These are phyloP conservation scores for Tricholoma furcatifolium DNA, from an alignment of 768 basidiomycete species.

Conservation along the genomic window DNA sequence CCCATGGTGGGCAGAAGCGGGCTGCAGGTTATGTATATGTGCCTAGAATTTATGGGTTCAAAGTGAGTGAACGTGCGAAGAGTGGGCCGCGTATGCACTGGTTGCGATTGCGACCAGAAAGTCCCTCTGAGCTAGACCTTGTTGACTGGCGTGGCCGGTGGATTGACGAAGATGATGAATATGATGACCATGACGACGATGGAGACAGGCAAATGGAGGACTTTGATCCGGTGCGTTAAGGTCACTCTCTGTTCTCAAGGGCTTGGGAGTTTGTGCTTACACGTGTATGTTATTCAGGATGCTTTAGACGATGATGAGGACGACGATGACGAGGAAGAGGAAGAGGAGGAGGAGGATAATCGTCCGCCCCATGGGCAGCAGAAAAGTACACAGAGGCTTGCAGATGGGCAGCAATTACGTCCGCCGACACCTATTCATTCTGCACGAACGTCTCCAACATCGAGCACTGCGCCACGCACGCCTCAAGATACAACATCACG, in stretches of 20 bases:
- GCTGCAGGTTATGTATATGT: slow-evolving; percentile 86
- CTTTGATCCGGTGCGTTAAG: slow-evolving; percentile 69
- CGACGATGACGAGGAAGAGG: slow-evolving; percentile 62
- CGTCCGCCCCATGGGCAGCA: slow-evolving; percentile 25
- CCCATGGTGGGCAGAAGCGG: slow-evolving; percentile 85
- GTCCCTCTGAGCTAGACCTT: slow-evolving; percentile 73
- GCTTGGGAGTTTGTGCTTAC: slow-evolving; percentile 7
- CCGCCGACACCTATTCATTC: slow-evolving; percentile 42
- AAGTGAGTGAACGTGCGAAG: slow-evolving; percentile 92
- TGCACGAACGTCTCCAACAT: slow-evolving; percentile 52
- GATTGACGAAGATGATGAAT: slow-evolving; percentile 64
- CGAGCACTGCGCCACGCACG: slow-evolving; percentile 43
- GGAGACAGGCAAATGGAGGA: slow-evolving; percentile 82
- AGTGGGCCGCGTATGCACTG: slow-evolving; percentile 97
- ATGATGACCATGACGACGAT: slow-evolving; percentile 67
- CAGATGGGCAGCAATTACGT: slow-evolving; percentile 24
- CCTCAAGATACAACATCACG: slow-evolving; percentile 38
- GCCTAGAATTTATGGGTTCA: slow-evolving; percentile 96
- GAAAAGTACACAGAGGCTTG: slow-evolving; percentile 32
- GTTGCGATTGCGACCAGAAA: slow-evolving; percentile 86
- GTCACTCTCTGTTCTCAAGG: slow-evolving; percentile 12
- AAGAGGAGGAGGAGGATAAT: slow-evolving; percentile 39
- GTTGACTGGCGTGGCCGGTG: slow-evolving; percentile 93
- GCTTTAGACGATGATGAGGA: slow-evolving; percentile 49
- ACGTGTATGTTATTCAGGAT: slow-evolving; percentile 36